Evolutionary conservation across 1,139 yeast species (phyloP).

Genomic region (Candida sp.): DNA sequence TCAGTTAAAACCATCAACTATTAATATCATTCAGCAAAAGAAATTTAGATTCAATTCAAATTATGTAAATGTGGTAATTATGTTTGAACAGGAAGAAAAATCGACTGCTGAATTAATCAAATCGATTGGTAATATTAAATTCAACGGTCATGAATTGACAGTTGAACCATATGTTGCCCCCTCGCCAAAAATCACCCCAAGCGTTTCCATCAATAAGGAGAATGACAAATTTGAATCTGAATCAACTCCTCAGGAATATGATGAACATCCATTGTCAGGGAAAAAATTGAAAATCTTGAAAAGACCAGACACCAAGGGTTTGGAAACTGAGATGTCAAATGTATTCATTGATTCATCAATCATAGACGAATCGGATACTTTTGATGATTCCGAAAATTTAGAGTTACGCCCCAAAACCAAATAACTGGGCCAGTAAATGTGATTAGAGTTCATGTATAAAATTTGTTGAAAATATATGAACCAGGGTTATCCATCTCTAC

Average conservation of each 20-base stretch:
- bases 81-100: neutral
- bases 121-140: neutral
- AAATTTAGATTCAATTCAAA: neutral
- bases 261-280: neutral
- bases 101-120: neutral
- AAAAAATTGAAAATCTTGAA: neutral
- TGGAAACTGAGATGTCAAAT: neutral
- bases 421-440: too few species aligned
- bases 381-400: neutral
- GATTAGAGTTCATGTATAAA: too few species aligned
- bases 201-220: neutral
- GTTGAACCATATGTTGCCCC: conserved; percentile 4
- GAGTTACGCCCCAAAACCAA: neutral
- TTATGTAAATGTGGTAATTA: neutral
- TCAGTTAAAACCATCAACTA: neutral
- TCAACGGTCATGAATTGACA: neutral
- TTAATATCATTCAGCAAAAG: neutral
- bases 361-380: neutral
- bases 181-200: neutral
- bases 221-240: too few species aligned
- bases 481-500: too few species aligned
- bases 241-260: neutral
- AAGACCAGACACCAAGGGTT: neutral
- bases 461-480: too few species aligned
- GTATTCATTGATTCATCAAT: neutral